These are phyloP conservation scores for Termitomyces sp. DNA, from an alignment of 768 basidiomycete genomes.

Conservation along the genomic window DNA sequence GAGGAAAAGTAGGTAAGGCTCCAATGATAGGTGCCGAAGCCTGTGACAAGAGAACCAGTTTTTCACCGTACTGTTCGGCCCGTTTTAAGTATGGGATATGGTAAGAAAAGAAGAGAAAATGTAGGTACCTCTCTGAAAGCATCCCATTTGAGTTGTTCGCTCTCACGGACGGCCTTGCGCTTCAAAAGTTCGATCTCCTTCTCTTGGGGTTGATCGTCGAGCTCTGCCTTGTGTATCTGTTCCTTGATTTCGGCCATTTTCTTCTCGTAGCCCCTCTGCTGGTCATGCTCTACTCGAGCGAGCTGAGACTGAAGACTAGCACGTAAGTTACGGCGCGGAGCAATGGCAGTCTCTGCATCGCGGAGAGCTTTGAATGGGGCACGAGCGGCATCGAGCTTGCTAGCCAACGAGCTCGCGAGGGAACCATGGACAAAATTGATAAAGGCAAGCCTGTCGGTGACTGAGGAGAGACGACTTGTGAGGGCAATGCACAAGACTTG, in stretches of 20 bases:
- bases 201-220: conserved; percentile 62
- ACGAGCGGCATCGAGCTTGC: conserved; percentile 62
- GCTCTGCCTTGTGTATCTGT: conserved; percentile 62
- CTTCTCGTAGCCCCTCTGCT: conserved; percentile 60
- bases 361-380: conserved; percentile 67
- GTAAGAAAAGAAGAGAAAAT: neutral
- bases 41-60: conserved; percentile 69
- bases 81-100: neutral
- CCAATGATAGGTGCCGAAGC: conserved; percentile 60
- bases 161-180: conserved; percentile 72
- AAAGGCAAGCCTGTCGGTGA: conserved; percentile 79
- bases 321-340: conserved; percentile 61
- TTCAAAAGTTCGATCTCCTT: conserved; percentile 68
- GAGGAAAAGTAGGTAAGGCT: conserved; percentile 66
- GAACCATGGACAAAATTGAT: conserved; percentile 76
- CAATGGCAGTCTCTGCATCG: conserved; percentile 59
- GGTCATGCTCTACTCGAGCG: conserved; percentile 59
- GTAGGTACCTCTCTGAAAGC: conserved; percentile 68
- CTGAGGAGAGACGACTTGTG: conserved; percentile 31
- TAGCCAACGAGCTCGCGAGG: conserved; percentile 55
- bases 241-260: conserved; percentile 68
- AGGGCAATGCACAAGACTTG: conserved; percentile 5
- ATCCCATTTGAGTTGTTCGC: conserved; percentile 76
- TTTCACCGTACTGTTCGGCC: conserved; percentile 67
- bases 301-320: conserved; percentile 58